Evolutionary conservation across 352 stramenopile genomes (phyloP), one percentile per base, ranked within the genome.

Genomic region (Discostella stelligera): DNA sequence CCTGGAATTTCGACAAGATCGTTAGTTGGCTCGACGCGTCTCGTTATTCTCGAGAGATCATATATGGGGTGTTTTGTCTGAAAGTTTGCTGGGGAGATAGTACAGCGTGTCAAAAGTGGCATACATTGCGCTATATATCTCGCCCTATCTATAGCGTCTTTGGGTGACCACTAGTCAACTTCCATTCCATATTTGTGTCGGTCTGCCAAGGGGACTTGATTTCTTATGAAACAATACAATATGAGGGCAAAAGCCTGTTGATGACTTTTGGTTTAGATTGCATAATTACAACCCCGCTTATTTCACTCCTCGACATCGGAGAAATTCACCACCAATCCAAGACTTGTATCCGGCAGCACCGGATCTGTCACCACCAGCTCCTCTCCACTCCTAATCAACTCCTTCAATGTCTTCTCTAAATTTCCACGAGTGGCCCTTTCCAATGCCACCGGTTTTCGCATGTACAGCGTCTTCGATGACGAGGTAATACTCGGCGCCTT

Each of bases 311-410:
- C 53, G 37, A 60, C 21, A 37, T 61, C 53, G n/a, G 23, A 46
- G 25, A 91, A 89, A n/a, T 49, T 59, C 48, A 93, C 69, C 5
- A 84, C 64, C 50, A 93, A 68, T n/a, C 62, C 58, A 41, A 93
- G 64, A 63, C 72, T 84, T 0, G 80, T 86, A 73, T 84, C 79
- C 18, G 88, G 72, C 69, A 98, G 97, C 13, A 98, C 88, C 10
- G 94, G 89, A 87, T 99, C 96, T 11, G 96, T 98, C 77, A 99
- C 90, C 6, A 94, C 97, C 20, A 99, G 79, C 56, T 95, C 87
- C 61, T 98, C 95, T 44, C 95, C 94, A 76, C 95, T 87, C 3
- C 76, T 80, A 14, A 98, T 88, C 16, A 99, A 83, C 18, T 97
- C 92, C 8, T 82, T 86, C 55, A 98, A 74, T 20, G 92, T 66